A percentile compares a stretch with the other conserved stretches of the same genome.
phyloP scores from a whole-genome alignment of 2,329 filamentous ascomycete species.

The Cercospora nicotianae region DNA sequence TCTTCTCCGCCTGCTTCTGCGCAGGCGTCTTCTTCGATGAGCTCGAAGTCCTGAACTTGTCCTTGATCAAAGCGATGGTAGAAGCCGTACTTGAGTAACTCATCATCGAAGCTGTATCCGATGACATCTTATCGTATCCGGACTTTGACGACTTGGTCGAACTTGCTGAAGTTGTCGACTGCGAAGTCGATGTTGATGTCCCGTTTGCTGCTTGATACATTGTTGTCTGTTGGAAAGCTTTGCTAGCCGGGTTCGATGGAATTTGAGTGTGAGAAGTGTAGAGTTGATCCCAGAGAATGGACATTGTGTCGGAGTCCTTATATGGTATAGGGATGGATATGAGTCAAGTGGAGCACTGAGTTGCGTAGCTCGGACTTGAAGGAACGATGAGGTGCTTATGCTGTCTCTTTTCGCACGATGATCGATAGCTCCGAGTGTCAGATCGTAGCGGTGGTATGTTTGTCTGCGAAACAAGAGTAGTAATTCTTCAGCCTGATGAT shows the following conservation, averaged over 20 bases:
- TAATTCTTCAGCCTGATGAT: background rate
- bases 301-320: background rate
- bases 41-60: slow-evolving; percentile 15
- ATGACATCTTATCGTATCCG: background rate
- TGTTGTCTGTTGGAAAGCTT: slow-evolving; percentile 12
- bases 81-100: slow-evolving; percentile 15
- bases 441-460: background rate
- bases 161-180: background rate
- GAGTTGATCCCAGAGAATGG: slow-evolving; percentile 20
- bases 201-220: slow-evolving; percentile 20
- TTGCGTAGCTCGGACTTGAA: background rate
- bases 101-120: slow-evolving; percentile 10
- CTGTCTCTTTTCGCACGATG: background rate
- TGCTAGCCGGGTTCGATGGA: background rate
- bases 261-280: slow-evolving; percentile 12
- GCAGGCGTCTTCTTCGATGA: slow-evolving; percentile 12
- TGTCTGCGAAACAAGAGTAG: background rate
- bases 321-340: background rate
- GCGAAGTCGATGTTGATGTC: background rate
- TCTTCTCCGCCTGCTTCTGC: slow-evolving; percentile 18
- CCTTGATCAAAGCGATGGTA: slow-evolving; percentile 21
- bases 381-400: background rate
- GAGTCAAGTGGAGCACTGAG: background rate
- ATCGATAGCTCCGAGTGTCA: background rate
- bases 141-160: background rate